These are phyloP conservation scores for Hypericum androsaemum DNA, from an alignment of 345 rosid genomes.

Conservation along the genomic window DNA sequence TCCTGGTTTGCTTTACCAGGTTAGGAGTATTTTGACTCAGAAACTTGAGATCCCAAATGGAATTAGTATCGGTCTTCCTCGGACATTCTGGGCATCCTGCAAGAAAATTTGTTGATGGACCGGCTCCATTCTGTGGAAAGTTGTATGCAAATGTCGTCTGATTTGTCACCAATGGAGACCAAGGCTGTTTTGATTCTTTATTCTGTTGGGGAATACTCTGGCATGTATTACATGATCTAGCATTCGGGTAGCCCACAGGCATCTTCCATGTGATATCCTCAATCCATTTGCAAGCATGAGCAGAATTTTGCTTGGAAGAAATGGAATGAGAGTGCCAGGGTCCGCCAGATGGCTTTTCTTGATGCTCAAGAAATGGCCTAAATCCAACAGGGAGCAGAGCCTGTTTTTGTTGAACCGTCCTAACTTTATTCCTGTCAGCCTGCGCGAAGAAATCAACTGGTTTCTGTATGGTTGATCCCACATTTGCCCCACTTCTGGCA, in stretches of 20 bases:
- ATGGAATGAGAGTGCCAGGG: conserved; percentile 29
- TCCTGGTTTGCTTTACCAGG: conserved; percentile 39
- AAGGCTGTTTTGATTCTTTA: conserved; percentile 37
- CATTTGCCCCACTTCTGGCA: conserved; percentile 33
- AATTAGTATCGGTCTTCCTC: conserved; percentile 22
- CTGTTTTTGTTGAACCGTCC: conserved; percentile 30
- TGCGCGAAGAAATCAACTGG: conserved; percentile 36
- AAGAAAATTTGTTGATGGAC: conserved; percentile 27
- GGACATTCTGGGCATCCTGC: conserved; percentile 26
- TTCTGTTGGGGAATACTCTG: conserved; percentile 34
- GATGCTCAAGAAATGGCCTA: conserved; percentile 29
- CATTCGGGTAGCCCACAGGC: conserved; percentile 26
- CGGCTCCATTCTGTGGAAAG: conserved; percentile 24
- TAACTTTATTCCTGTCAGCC: conserved; percentile 15
- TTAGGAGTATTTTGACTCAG: conserved; percentile 30
- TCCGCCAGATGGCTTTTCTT: conserved; percentile 33
- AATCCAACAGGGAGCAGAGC: conserved; percentile 29
- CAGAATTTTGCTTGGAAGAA: conserved; percentile 26
- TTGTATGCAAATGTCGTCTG: conserved; percentile 28
- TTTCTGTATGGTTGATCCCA: conserved; percentile 26
- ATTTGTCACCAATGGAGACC: conserved; percentile 44
- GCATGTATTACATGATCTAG: conserved; percentile 36
- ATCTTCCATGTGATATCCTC: conserved; percentile 34
- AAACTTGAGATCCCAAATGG: conserved; percentile 23
- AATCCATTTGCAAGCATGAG: conserved; percentile 34